A percentile compares a stretch with the other conserved stretches of the same genome.
Evolutionary conservation across 192 early-diverging fungal species (phyloP).

Genomic region (Neocallimastix lanati): DNA sequence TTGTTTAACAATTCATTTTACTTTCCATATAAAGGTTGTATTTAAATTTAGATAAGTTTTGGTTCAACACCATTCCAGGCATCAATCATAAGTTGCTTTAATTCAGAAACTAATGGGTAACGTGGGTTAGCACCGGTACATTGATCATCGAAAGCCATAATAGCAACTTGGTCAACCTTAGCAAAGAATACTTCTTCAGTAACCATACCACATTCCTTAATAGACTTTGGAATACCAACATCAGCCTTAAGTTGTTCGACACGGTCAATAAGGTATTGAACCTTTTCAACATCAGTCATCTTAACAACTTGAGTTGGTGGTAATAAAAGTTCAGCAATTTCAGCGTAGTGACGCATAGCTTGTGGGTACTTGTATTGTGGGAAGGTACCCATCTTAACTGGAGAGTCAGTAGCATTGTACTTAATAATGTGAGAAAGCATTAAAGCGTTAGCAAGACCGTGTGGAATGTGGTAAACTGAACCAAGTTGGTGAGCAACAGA

Average conservation of each 20-base stretch:
- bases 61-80: neutral
- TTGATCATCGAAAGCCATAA: neutral
- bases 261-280: neutral
- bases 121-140: neutral
- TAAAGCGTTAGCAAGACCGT: slow-evolving; percentile 5
- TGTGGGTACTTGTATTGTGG: neutral
- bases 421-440: slow-evolving; percentile 2
- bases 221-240: neutral
- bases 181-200: neutral
- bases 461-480: slow-evolving; percentile 3
- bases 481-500: slow-evolving; percentile 4
- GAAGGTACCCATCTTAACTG: neutral
- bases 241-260: neutral
- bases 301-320: neutral
- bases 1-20: neutral
- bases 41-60: neutral
- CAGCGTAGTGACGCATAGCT: neutral
- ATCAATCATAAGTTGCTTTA: neutral
- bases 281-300: neutral
- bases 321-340: neutral
- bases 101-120: neutral
- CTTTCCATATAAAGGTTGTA: too few relatives aligned
- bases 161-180: neutral
- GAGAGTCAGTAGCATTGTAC: neutral
- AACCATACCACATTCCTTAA: neutral